Conservation (phyloP, 306 rosid species). For the Ceratonia siliqua region DNA sequence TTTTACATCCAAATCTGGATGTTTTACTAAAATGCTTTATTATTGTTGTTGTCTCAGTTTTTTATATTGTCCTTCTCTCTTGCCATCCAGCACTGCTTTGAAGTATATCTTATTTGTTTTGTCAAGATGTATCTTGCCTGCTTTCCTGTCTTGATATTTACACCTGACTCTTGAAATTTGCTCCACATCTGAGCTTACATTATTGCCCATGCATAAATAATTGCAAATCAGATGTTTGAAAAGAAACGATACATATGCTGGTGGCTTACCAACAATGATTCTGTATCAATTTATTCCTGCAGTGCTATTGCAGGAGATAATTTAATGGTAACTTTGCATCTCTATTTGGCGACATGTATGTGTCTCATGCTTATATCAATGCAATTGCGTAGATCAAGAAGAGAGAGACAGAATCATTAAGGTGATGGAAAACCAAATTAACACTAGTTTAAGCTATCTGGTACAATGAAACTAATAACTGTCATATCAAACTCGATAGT, state of each 20-base stretch:
- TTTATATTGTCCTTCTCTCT: conserved; percentile 2
- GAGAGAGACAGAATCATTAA: neutral
- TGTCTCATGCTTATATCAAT: neutral
- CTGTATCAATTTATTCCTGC: neutral
- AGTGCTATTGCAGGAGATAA: neutral
- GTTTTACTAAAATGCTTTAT: neutral
- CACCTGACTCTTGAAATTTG: neutral
- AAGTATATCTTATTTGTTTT: neutral
- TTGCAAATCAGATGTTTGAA: neutral
- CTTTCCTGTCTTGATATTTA: conserved; percentile 12
- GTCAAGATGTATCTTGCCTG: neutral
- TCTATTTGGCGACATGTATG: neutral
- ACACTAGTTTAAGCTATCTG: neutral
- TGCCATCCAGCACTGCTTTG: neutral
- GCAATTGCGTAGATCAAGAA: neutral
- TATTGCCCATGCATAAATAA: neutral
- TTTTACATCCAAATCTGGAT: conserved; percentile 8
- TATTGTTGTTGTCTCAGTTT: conserved; percentile 8
- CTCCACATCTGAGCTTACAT: neutral
- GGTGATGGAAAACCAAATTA: neutral
- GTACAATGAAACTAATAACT: neutral
- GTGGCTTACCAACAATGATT: neutral
- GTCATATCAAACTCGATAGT: neutral
- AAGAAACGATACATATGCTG: neutral
- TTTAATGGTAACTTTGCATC: neutral